A percentile compares a stretch with the other conserved stretches of the same genome.
Evolutionary conservation across 306 rosid species (phyloP).

Genomic region (Glycine tomentella): DNA sequence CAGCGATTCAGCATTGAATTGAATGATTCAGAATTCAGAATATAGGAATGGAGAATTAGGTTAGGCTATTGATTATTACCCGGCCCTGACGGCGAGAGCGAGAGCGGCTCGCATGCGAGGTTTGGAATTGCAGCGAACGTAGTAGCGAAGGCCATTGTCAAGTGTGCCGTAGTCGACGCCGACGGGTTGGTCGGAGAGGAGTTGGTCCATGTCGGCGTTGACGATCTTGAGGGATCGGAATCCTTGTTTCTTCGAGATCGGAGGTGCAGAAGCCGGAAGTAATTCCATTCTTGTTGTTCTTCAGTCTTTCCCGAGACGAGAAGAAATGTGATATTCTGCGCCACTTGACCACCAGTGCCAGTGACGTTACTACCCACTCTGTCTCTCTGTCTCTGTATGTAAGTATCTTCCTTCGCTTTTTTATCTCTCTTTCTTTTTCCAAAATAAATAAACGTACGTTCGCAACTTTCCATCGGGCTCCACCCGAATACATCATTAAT

Average conservation of each 20-base stretch:
- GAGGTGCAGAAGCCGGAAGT: conserved; percentile 68
- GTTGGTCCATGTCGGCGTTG: conserved; percentile 68
- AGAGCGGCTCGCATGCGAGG: conserved; percentile 97
- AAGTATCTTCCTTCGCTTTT: too few relatives aligned
- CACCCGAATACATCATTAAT: too few relatives aligned
- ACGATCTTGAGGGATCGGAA: conserved; percentile 89
- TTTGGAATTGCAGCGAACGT: conserved; percentile 91
- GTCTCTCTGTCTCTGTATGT: too few relatives aligned
- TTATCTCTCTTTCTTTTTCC: neutral
- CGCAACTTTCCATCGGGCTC: too few relatives aligned
- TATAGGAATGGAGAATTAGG: neutral
- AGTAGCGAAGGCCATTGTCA: conserved; percentile 81
- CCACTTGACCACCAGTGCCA: neutral
- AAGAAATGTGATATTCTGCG: neutral
- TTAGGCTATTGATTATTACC: conserved; percentile 55
- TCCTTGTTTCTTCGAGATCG: conserved; percentile 75
- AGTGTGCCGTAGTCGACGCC: conserved; percentile 85
- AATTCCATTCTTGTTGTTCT: conserved; percentile 64
- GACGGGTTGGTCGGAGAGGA: conserved; percentile 61
- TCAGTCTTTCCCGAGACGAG: neutral
- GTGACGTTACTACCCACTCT: neutral
- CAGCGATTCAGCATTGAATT: neutral
- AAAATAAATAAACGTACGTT: too few relatives aligned
- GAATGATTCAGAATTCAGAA: neutral
- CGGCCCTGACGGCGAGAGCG: conserved; percentile 86